phyloP scores from a whole-genome alignment of 176 grass and related monocot species.

The Areca catechu region DNA sequence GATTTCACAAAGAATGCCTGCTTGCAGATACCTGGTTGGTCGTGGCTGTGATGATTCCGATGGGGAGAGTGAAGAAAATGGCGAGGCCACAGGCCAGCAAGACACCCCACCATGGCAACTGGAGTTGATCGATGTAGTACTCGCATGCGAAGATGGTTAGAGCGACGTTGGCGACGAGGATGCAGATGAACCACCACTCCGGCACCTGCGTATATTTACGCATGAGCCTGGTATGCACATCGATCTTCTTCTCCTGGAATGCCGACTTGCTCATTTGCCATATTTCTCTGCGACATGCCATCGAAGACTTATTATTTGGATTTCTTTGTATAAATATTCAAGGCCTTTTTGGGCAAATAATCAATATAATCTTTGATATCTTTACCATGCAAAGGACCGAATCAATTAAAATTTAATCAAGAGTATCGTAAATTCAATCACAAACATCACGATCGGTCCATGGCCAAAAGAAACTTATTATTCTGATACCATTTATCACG shows the following conservation, averaged over 20 bases:
- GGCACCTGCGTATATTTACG: slow-evolving; percentile 74
- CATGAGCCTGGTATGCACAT: slow-evolving; percentile 87
- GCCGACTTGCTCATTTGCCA: slow-evolving; percentile 83
- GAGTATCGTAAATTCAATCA: too few relatives aligned
- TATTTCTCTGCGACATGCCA: slow-evolving; percentile 35
- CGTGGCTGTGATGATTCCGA: slow-evolving; percentile 90
- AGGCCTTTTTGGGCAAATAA: too few relatives aligned
- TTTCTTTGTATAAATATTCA: too few relatives aligned
- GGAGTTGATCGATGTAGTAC: slow-evolving; percentile 92
- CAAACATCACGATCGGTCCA: too few relatives aligned
- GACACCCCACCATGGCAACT: slow-evolving; percentile 96
- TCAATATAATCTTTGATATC: too few relatives aligned
- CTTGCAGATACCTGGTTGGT: slow-evolving; percentile 53
- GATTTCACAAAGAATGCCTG: neutral
- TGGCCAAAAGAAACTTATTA: too few relatives aligned
- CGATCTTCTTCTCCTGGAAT: slow-evolving; percentile 58
- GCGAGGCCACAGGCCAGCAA: slow-evolving; percentile 72
- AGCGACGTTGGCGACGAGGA: slow-evolving; percentile 51
- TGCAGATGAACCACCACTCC: slow-evolving; percentile 77
- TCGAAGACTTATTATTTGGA: too few relatives aligned
- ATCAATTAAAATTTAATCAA: too few relatives aligned
- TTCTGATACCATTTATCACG: too few relatives aligned
- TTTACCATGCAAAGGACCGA: too few relatives aligned
- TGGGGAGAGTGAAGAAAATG: slow-evolving; percentile 77
- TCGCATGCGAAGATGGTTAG: slow-evolving; percentile 74